Conservation (phyloP, 495 filamentous ascomycete genomes). For the Hypomontagnella submonticulosa region DNA sequence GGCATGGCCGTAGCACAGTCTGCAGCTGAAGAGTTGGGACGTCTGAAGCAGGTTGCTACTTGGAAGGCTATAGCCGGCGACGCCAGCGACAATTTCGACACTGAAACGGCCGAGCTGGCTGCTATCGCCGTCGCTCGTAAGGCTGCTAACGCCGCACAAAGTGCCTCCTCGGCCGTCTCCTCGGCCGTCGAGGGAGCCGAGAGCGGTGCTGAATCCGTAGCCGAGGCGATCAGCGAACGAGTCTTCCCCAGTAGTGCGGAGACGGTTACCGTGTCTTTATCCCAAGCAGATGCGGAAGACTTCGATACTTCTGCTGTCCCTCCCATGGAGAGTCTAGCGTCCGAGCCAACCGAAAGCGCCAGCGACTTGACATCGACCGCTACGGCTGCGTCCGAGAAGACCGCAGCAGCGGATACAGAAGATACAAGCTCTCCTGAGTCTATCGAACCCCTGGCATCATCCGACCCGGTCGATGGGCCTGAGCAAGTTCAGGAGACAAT, state of each 20-base stretch:
- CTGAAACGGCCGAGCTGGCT: constrained; percentile 55
- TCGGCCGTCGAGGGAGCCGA: constrained; percentile 24
- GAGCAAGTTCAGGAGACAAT: constrained; percentile 43
- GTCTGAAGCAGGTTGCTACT: constrained; percentile 83
- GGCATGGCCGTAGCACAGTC: constrained; percentile 84
- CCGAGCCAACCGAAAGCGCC: constrained; percentile 25
- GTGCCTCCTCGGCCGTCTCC: constrained; percentile 33
- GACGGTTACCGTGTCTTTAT: constrained; percentile 38
- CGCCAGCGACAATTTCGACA: constrained; percentile 77
- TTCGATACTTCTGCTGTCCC: constrained; percentile 32
- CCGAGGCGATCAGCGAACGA: constrained; percentile 32
- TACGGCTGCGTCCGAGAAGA: too few species aligned
- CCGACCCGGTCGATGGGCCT: constrained; percentile 35
- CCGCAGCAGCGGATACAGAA: neutral
- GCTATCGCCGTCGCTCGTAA: constrained; percentile 52
- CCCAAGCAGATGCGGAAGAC: constrained; percentile 21
- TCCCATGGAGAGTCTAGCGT: constrained; percentile 26
- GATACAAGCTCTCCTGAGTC: constrained; percentile 18
- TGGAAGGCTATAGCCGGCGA: constrained; percentile 88
- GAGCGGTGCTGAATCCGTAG: constrained; percentile 17
- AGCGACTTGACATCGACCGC: constrained; percentile 15
- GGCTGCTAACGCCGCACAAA: constrained; percentile 43
- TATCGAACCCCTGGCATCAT: constrained; percentile 25
- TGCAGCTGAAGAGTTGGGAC: constrained; percentile 82
- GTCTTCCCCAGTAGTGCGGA: constrained; percentile 18